phyloP scores from a whole-genome alignment of 2,329 filamentous ascomycete species.

The Drechslerella stenobrocha region DNA sequence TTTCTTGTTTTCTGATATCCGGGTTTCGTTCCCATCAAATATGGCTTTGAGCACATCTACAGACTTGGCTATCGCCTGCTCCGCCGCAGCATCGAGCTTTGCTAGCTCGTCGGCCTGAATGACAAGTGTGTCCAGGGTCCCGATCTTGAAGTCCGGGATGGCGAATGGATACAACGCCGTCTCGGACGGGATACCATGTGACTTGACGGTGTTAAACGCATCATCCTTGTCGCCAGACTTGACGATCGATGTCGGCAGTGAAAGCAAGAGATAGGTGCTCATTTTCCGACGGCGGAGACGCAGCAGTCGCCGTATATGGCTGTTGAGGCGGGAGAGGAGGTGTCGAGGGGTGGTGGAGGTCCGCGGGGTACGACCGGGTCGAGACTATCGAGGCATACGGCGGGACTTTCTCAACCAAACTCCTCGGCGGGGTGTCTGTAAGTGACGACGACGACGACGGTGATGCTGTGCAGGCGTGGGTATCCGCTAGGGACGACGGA shows the following conservation, averaged over 20 bases:
- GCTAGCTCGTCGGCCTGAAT: conserved; percentile 93
- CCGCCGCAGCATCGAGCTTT: conserved; percentile 80
- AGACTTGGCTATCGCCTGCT: conserved; percentile 83
- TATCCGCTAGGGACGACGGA: background rate
- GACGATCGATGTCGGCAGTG: conserved; percentile 83
- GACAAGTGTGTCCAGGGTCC: conserved; percentile 89
- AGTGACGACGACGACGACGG: background rate
- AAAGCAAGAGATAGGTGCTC: conserved; percentile 81
- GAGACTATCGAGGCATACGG: conserved; percentile 50
- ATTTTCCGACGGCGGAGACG: conserved; percentile 36
- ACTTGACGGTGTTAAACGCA: conserved; percentile 73
- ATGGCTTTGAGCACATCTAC: conserved; percentile 80
- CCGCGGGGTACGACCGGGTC: conserved; percentile 45
- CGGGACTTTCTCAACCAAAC: conserved; percentile 6
- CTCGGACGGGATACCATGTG: conserved; percentile 73
- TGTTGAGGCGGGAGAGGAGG: conserved; percentile 32
- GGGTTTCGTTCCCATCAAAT: conserved; percentile 80
- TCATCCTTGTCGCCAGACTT: conserved; percentile 78
- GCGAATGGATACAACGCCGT: conserved; percentile 75
- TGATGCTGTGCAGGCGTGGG: conserved; percentile 11
- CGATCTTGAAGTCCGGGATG: conserved; percentile 96
- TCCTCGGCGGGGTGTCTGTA: background rate
- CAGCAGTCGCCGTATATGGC: conserved; percentile 29
- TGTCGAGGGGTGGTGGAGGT: conserved; percentile 32
- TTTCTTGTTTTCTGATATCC: conserved; percentile 81